Evolutionary conservation across 2,329 filamentous ascomycete genomes (phyloP), one percentile per base, ranked within the genome.

Genomic region (Nothophaeocryptopus gaeumannii): DNA sequence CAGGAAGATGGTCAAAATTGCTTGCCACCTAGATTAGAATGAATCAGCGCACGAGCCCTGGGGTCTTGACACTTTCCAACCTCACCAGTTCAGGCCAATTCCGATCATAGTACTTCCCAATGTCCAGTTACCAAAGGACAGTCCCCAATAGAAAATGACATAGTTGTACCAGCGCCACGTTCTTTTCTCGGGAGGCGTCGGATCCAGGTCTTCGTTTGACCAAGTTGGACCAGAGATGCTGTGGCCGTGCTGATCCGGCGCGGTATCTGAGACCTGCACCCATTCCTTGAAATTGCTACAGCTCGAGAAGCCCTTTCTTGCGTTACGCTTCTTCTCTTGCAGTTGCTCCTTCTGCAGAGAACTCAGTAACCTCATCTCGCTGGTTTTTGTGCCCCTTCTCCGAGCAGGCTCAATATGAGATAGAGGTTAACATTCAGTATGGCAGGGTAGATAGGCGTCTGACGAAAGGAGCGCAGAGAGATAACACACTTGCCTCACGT

Each of bases 111-210:
- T 68, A 44, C 63, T 65, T 10, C 71, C 72, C 16, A 58, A 48
- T 1, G 68, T 72, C 70, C 71, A 74, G 57, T 74, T 74, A 51
- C 67, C 68, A 53, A 73, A 72, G 12, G 64, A 69, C 30, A 73
- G 54, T 0, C 65, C 69, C 39, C 67, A 65, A 57, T 67, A 63
- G 43, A 66, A 67, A 10, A 59, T 53, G 30, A 66, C 62, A 48
- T 62, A 67, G 36, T 65, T 53, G 41, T 44, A 54, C 47, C 45
- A 53, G 26, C 29, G 37, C 59, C 59, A 60, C 5, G 47, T 59
- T 26, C 59, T 47, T 38, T 55, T 43, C 35, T 53, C 51, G 5
- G 53, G 53, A 9, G 59, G 59, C 10, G 58, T 59, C 0, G 59
- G 56, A 10, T 60, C 53, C 8, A 60, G 56, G 39, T 61, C 56